Base-by-base conservation (phyloP, 805 yeast genomes). In the Candida lessepsii region DNA sequence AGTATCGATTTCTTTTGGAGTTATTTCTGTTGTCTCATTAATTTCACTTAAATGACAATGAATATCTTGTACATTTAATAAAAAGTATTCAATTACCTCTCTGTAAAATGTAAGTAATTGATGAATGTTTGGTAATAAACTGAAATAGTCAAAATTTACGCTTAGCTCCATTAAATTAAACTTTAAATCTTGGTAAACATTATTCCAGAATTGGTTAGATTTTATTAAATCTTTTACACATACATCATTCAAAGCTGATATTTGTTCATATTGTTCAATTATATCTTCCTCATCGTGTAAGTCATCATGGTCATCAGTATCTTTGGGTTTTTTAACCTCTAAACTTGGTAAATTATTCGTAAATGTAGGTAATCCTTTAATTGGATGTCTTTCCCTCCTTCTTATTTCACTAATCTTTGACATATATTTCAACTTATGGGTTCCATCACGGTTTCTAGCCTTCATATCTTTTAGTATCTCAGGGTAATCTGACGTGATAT, bases 101-200 rank as follows among this genome's bases (percentile, higher is more conserved):
- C 44, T 35, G 36, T 53, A 56, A 29, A 58, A 54, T 8, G 40
- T 35, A 15, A 47, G 33, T 14, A 52, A 43, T 32, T 52, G 53
- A 20, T 33, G 30, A 31, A 54, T 45, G 16, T 46, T 40, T 2
- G 60, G 60, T 39, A 56, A 35, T 19, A 48, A 38, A 4, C 54
- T 53, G 32, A 52, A 53, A 29, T 46, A 53, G 27, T 52, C 44
- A 15, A 45, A 28, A 5, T 18, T 39, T 9, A 25, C 23, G 19
- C 48, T 41, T 27, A 45, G 21, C 28, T 46, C 49, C 47, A 45
- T 47, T 8, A 52, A 43, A 18, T 50, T 54, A 25, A 46, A 46
- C 37, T 56, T 58, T 23, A 61, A 29, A 38, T 61, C 65, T 37
- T 60, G 63, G 41, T 59, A 59, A n/a, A 60, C 54, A 34, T 52